Conservation (phyloP, 495 filamentous ascomycete species). For the Xylaria nigripes region DNA sequence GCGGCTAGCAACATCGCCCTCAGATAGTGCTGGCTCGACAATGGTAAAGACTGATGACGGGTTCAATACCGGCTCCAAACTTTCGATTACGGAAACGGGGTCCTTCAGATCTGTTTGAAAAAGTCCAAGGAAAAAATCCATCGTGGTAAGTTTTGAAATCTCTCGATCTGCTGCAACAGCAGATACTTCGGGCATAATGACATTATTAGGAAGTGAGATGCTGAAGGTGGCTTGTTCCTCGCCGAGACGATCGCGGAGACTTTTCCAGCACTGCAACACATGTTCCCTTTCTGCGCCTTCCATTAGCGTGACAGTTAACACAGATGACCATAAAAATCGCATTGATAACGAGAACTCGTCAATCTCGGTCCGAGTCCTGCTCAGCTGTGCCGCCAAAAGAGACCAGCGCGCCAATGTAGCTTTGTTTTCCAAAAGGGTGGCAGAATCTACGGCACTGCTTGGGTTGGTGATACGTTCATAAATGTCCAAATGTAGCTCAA, state of each 20-base stretch:
- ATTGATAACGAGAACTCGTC: constrained; percentile 42
- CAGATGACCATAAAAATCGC: constrained; percentile 78
- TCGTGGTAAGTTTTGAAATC: constrained; percentile 81
- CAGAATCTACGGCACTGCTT: constrained; percentile 56
- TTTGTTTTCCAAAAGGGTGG: constrained; percentile 51
- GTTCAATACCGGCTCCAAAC: constrained; percentile 84
- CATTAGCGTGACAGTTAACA: constrained; percentile 61
- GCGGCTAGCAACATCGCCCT: not conserved
- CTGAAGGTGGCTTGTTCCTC: constrained; percentile 26
- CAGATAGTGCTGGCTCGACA: not conserved
- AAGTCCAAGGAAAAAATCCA: constrained; percentile 88
- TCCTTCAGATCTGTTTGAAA: constrained; percentile 61
- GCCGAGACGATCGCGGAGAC: constrained; percentile 39
- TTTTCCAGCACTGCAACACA: constrained; percentile 70
- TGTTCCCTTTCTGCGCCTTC: constrained; percentile 66
- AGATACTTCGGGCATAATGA: constrained; percentile 83
- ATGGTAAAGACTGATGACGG: constrained; percentile 48
- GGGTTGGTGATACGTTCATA: constrained; percentile 71
- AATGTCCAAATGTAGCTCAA: constrained; percentile 84
- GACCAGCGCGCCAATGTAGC: constrained; percentile 71
- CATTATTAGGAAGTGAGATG: constrained; percentile 75
- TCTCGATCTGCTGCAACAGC: constrained; percentile 73
- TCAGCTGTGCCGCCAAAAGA: constrained; percentile 55
- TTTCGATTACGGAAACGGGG: constrained; percentile 77
- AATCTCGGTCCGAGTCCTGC: constrained; percentile 33